Evolutionary conservation across 2,329 filamentous ascomycete species (phyloP).

Genomic region (Claviceps digitariae): DNA sequence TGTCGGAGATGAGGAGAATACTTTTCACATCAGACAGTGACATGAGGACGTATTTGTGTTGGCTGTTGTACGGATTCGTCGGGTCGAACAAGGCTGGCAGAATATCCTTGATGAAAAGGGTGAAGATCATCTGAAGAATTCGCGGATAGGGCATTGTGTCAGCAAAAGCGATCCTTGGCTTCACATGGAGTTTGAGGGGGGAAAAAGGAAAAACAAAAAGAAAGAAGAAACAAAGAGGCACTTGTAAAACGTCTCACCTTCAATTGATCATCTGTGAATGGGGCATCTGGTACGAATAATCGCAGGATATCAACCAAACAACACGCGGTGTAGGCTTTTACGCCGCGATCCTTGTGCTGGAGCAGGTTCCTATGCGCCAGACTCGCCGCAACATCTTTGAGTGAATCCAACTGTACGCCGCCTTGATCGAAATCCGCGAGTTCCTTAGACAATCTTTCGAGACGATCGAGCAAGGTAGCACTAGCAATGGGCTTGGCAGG

Average conservation of each 20-base stretch:
- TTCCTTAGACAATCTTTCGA: constrained; percentile 72
- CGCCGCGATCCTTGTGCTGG: constrained; percentile 83
- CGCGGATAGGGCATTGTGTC: constrained; percentile 4
- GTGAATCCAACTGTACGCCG: constrained; percentile 66
- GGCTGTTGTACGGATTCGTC: constrained; percentile 77
- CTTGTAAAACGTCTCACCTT: constrained; percentile 54
- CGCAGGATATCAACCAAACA: constrained; percentile 89
- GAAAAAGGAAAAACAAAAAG: not conserved
- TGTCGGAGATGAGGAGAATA: constrained; percentile 78
- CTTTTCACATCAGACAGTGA: constrained; percentile 91
- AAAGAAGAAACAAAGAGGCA: not conserved
- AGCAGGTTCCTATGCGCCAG: constrained; percentile 71
- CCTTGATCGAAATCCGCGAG: constrained; percentile 80
- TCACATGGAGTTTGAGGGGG: not conserved
- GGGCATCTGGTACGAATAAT: constrained; percentile 87
- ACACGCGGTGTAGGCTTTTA: constrained; percentile 76
- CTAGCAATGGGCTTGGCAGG: constrained; percentile 82
- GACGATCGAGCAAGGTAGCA: constrained; percentile 64
- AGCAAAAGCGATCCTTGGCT: not conserved
- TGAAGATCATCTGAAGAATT: constrained; percentile 70
- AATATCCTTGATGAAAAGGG: constrained; percentile 69
- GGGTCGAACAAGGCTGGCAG: constrained; percentile 78
- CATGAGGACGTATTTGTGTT: constrained; percentile 81
- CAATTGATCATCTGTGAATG: constrained; percentile 78
- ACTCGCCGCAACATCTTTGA: constrained; percentile 72